Evolutionary conservation across 305 asterid genomes (phyloP).

Genomic region (Solanum aculeatissimum): DNA sequence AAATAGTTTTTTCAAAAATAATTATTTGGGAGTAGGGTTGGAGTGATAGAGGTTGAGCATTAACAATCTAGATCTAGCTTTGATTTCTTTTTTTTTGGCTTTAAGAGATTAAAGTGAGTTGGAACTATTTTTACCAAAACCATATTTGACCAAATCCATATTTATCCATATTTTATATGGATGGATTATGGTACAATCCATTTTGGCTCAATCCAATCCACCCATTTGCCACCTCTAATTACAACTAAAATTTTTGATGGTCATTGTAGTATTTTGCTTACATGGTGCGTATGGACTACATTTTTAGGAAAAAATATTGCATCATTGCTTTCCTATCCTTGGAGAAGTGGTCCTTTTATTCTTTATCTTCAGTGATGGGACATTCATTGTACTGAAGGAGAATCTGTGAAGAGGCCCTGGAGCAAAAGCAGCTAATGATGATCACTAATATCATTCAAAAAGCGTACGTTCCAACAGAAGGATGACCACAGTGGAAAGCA

Average conservation of each 20-base stretch:
- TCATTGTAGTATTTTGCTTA: not conserved
- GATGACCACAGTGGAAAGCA: constrained; percentile 2
- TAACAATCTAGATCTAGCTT: too few species aligned
- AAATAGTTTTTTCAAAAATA: too few species aligned
- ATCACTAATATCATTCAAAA: not conserved
- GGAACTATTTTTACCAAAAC: too few species aligned
- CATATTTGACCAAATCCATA: too few species aligned
- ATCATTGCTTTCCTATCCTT: not conserved
- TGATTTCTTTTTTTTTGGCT: too few species aligned
- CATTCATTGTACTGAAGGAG: constrained; percentile 4
- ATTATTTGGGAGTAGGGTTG: too few species aligned
- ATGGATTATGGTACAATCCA: too few species aligned
- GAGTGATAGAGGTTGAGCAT: too few species aligned
- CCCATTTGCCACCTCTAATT: too few species aligned
- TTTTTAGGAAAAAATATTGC: not conserved
- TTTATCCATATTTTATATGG: too few species aligned
- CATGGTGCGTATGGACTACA: not conserved
- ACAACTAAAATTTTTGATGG: not conserved
- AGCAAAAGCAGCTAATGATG: not conserved
- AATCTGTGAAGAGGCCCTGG: not conserved
- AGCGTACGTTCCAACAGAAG: not conserved
- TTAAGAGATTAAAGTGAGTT: too few species aligned
- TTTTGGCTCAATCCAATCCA: too few species aligned
- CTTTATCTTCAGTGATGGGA: not conserved
- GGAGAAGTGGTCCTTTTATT: not conserved